These are phyloP conservation scores for Mycosphaerella sp. DNA, from an alignment of 2,329 filamentous ascomycete species.

Conservation along the genomic window DNA sequence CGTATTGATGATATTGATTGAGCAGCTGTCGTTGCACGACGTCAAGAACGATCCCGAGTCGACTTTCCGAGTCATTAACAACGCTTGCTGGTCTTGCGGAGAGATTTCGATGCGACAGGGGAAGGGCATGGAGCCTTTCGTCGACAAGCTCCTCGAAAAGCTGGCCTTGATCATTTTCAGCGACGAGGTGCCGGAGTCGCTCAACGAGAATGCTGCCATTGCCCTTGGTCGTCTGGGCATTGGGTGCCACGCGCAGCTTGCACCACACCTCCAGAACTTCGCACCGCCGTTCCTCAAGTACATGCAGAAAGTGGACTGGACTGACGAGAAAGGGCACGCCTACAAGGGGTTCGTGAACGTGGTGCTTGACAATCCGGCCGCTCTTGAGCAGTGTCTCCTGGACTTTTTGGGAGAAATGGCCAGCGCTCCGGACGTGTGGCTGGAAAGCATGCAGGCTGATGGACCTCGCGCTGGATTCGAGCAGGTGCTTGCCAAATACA, in stretches of 20 bases:
- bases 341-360: conserved; percentile 85
- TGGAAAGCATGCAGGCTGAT: conserved; percentile 55
- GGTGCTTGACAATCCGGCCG: conserved; percentile 78
- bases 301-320: conserved; percentile 79
- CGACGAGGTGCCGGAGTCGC: conserved; percentile 74
- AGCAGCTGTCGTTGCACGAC: conserved; percentile 68
- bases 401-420: conserved; percentile 83
- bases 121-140: conserved; percentile 66
- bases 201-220: conserved; percentile 91
- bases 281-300: conserved; percentile 73
- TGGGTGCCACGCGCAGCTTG: conserved; percentile 67
- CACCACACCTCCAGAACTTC: conserved; percentile 71
- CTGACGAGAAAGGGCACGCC: conserved; percentile 89
- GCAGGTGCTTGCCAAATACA: conserved; percentile 50
- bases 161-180: conserved; percentile 80
- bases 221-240: conserved; percentile 83
- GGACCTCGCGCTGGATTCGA: conserved; percentile 66
- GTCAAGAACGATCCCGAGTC: conserved; percentile 76
- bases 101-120: conserved; percentile 81
- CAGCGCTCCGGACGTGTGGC: conserved; percentile 53
- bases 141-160: conserved; percentile 68
- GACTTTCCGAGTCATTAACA: conserved; percentile 90
- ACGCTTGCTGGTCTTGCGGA: conserved; percentile 93
- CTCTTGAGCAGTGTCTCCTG: conserved; percentile 79
- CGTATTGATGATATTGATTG: conserved; percentile 74